A percentile compares a stretch with the other conserved stretches of the same genome.
Conservation (phyloP, 1,139 yeast genomes). For the Casaregolazyma lundiana region DNA sequence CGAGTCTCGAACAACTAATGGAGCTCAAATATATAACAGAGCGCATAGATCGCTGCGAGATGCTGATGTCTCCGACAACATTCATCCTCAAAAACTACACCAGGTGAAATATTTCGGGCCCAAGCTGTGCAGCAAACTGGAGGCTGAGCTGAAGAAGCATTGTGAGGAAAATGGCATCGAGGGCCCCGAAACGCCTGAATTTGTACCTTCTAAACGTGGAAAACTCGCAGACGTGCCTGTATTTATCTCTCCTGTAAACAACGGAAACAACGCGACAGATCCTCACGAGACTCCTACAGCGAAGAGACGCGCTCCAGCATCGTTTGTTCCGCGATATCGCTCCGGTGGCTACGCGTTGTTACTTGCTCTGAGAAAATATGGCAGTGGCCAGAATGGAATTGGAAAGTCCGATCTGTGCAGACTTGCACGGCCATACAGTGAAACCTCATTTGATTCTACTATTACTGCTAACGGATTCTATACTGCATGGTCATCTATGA, state of each 20-base stretch:
- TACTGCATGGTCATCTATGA: constrained; percentile 76
- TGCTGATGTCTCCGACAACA: constrained; percentile 39
- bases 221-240: background rate
- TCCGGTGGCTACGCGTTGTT: constrained; percentile 88
- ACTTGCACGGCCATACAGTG: constrained; percentile 58
- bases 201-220: background rate
- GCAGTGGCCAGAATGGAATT: constrained; percentile 38
- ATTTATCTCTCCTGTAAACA: constrained; percentile 10
- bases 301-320: constrained; percentile 15
- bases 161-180: constrained; percentile 43
- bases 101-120: constrained; percentile 58
- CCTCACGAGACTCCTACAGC: background rate
- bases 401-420: constrained; percentile 56
- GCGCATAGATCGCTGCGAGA: constrained; percentile 47
- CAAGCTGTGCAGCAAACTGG: constrained; percentile 49
- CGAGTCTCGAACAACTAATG: constrained; percentile 38
- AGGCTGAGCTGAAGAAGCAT: constrained; percentile 40
- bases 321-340: constrained; percentile 69
- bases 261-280: background rate
- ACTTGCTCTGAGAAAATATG: constrained; percentile 55
- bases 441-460: constrained; percentile 59
- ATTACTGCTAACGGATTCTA: constrained; percentile 48
- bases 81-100: constrained; percentile 48
- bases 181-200: constrained; percentile 35
- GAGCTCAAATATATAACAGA: constrained; percentile 43